These are phyloP conservation scores for Sclerotinia nivalis DNA, from an alignment of 2,329 filamentous ascomycete species.

Conservation along the genomic window DNA sequence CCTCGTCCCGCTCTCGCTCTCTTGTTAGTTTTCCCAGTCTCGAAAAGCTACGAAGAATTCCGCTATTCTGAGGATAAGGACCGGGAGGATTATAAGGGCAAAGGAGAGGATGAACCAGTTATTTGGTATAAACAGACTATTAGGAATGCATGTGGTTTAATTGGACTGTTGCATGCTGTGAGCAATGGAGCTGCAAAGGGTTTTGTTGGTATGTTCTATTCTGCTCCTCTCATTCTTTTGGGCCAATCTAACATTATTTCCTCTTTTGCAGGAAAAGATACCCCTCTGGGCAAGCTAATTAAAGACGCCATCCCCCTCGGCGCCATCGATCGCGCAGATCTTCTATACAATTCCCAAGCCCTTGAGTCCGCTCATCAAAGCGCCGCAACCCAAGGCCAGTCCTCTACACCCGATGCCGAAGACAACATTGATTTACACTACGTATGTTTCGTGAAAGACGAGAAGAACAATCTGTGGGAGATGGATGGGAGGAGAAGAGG, in stretches of 20 bases:
- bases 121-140: constrained; percentile 97
- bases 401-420: constrained; percentile 71
- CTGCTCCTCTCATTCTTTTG: neutral
- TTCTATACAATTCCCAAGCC: constrained; percentile 76
- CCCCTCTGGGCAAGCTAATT: constrained; percentile 62
- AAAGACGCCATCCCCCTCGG: constrained; percentile 67
- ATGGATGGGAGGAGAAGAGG: constrained; percentile 71
- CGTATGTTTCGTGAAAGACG: constrained; percentile 86
- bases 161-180: constrained; percentile 82
- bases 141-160: constrained; percentile 89
- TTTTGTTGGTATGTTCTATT: constrained; percentile 77
- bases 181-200: constrained; percentile 78
- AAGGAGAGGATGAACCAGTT: constrained; percentile 71
- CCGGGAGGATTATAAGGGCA: constrained; percentile 63
- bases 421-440: constrained; percentile 90
- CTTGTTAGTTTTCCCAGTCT: constrained; percentile 90
- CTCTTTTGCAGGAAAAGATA: constrained; percentile 40
- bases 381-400: constrained; percentile 78
- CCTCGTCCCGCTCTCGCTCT: constrained; percentile 87
- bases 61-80: constrained; percentile 72
- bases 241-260: constrained; percentile 43
- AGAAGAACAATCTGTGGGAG: constrained; percentile 66
- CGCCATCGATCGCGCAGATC: constrained; percentile 65
- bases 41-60: constrained; percentile 75
- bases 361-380: constrained; percentile 78